Base-by-base conservation (phyloP, 495 filamentous ascomycete species). In the Durotheca rogersii region DNA sequence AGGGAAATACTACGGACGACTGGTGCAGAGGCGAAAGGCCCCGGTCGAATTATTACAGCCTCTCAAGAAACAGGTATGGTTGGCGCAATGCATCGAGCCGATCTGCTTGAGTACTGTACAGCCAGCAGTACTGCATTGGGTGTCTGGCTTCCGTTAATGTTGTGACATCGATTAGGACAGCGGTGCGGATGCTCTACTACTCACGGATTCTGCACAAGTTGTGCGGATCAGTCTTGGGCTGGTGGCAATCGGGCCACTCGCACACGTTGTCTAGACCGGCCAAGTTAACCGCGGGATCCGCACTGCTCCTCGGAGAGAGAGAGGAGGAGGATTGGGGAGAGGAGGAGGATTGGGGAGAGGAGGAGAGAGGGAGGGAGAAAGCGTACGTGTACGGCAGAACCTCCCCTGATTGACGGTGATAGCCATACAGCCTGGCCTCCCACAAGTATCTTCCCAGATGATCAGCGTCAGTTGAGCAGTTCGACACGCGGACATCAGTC, bases 1-100 rank as follows among this genome's bases (percentile, higher is more conserved):
- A 11, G 10, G 3, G 36, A 7, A 14, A 3, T 44, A 4, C 12
- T 4, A 54, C 67, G 64, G 10, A 71, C 68, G 68, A 2, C 60
- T 46, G 4, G 48, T 27, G 19, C 68, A 71, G 20, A 59, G 67
- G 1, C 39, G 44, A 21, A 47, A 35, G 1, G 33, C 12, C 0
- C 47, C 39, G 10, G 58, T 43, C 11, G 58, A 56, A 17, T 45
- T 56, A 1, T 31, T 46, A 33, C 68, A 71, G 2, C 39, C 43
- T 31, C 67, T 55, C 21, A 60, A 58, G 1, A 15, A 41, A 42
- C 67, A 71, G 0, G 65, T 67, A 25, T 71, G 67, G 0, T 30
- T 42, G 0, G 38, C 31, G 12, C 68, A 71, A n/a, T 60, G 58
- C 0, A 23, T 7, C 0, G 61, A 66, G 2, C 40, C 39, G 0